These are phyloP conservation scores for Pecoramyces ruminantium DNA, from an alignment of 192 early-diverging fungal genomes.

Conservation along the genomic window DNA sequence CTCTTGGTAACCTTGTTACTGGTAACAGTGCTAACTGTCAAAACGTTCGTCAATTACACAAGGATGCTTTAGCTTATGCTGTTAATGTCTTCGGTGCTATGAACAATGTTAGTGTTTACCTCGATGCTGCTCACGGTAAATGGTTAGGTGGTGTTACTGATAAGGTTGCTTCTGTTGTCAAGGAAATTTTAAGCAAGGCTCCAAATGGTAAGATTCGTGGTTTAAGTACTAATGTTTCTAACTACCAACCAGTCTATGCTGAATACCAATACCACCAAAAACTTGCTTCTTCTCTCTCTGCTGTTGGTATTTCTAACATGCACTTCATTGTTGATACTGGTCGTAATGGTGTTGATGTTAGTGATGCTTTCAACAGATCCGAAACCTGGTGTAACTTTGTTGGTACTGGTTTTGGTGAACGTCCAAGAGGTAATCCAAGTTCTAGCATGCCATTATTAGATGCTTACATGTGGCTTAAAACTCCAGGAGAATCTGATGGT, in stretches of 20 bases:
- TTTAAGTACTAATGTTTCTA: background rate
- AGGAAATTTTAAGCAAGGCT: background rate
- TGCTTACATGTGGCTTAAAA: background rate
- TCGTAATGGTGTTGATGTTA: background rate
- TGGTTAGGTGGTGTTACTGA: slow-evolving; percentile 10
- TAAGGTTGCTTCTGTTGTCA: background rate
- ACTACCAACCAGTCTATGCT: background rate
- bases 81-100: background rate
- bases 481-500: background rate
- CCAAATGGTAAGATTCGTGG: background rate
- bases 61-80: background rate
- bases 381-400: background rate
- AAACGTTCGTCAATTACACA: background rate
- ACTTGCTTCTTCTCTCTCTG: background rate
- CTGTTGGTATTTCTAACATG: background rate
- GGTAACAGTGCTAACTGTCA: background rate
- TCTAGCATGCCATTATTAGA: background rate
- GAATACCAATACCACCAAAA: background rate
- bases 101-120: slow-evolving; percentile 12
- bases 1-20: background rate
- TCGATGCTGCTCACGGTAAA: slow-evolving; percentile 21
- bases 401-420: background rate
- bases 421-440: background rate
- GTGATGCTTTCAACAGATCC: background rate
- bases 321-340: background rate